Conservation (phyloP, 257 asterid genomes). For the Jasminum sambac region DNA sequence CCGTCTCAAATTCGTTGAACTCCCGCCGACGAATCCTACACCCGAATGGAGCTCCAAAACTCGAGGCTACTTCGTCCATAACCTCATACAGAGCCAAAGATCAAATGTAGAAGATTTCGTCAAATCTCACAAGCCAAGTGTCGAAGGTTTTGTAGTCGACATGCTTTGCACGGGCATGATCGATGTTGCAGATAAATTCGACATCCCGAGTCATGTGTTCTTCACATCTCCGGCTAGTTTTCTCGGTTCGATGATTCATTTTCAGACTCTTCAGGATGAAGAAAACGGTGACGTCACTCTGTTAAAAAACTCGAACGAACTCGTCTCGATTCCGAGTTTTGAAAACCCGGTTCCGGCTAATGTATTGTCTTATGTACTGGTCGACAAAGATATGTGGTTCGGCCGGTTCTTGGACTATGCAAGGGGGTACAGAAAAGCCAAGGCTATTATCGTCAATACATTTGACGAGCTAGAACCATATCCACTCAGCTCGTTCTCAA, state of each 20-base stretch:
- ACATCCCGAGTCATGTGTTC: slow-evolving; percentile 48
- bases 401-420: slow-evolving; percentile 53
- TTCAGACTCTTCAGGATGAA: slow-evolving; percentile 60
- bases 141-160: slow-evolving; percentile 47
- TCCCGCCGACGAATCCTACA: slow-evolving; percentile 45
- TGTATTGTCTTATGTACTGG: slow-evolving; percentile 45
- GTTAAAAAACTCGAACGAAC: slow-evolving; percentile 28
- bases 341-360: slow-evolving; percentile 39
- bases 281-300: slow-evolving; percentile 35
- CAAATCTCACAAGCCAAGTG: slow-evolving; percentile 13
- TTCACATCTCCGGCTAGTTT: slow-evolving; percentile 65
- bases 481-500: slow-evolving; percentile 40
- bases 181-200: slow-evolving; percentile 46
- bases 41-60: slow-evolving; percentile 65
- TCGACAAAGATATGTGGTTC: slow-evolving; percentile 43
- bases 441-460: slow-evolving; percentile 58
- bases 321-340: slow-evolving; percentile 42
- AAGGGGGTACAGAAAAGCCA: slow-evolving; percentile 54
- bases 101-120: slow-evolving; percentile 42
- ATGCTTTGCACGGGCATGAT: slow-evolving; percentile 68
- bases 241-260: slow-evolving; percentile 60
- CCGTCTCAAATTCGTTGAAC: slow-evolving; percentile 44
- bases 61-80: slow-evolving; percentile 57
- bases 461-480: slow-evolving; percentile 50
- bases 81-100: slow-evolving; percentile 45